phyloP scores from a whole-genome alignment of 2,329 filamentous ascomycete genomes.

The Rhytidhysteron rufulum region DNA sequence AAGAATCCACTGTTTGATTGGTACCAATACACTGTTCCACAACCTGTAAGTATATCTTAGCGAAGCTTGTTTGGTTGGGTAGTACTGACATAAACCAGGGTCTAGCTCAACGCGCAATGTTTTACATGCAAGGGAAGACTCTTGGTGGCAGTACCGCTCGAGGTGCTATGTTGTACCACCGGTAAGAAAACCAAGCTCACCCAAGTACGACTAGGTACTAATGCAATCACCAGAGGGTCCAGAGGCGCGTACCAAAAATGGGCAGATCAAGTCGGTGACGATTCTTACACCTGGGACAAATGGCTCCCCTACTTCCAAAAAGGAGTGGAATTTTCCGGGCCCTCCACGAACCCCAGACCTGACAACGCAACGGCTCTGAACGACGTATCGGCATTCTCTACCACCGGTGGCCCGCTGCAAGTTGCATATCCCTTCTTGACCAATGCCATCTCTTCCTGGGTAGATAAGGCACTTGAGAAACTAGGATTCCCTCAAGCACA shows the following conservation, averaged over 20 bases:
- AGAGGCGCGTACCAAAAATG: conserved; percentile 9
- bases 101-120: conserved; percentile 12
- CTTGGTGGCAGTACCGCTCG: conserved; percentile 18
- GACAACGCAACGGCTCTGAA: not conserved
- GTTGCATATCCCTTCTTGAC: not conserved
- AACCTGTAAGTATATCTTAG: conserved; percentile 10
- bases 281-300: conserved; percentile 13
- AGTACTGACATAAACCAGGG: not conserved
- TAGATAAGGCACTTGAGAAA: not conserved
- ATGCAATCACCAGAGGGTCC: not conserved
- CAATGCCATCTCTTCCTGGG: not conserved
- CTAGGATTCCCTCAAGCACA: not conserved
- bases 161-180: conserved; percentile 5
- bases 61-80: not conserved
- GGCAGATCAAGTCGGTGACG: conserved; percentile 17
- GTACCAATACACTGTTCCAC: conserved; percentile 24
- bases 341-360: not conserved
- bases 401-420: not conserved
- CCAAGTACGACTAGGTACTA: not conserved
- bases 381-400: not conserved
- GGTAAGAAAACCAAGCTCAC: conserved; percentile 8
- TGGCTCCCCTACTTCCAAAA: conserved; percentile 14
- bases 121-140: conserved; percentile 28
- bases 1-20: conserved; percentile 25
- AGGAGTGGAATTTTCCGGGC: conserved; percentile 12